Evolutionary conservation across 495 filamentous ascomycete genomes (phyloP).

Genomic region (Corynascus novoguineensis): DNA sequence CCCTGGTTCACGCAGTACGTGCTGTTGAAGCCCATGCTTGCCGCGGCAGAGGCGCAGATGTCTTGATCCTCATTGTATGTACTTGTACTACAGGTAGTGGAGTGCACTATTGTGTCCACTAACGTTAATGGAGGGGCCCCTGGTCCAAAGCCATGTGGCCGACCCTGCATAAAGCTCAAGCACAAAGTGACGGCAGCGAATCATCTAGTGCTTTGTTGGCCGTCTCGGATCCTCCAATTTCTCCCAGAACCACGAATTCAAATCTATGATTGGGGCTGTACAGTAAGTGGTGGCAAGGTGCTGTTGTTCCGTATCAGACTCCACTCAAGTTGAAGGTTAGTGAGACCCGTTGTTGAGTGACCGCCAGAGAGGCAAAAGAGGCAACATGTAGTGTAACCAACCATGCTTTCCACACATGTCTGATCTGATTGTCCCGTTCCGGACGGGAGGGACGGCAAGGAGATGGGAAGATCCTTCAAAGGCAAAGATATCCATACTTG

Average conservation of each 20-base stretch:
- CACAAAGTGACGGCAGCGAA: neutral
- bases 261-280: too few relatives aligned
- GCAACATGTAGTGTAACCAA: neutral
- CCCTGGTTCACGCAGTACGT: neutral
- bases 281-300: neutral
- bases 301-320: neutral
- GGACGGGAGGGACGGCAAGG: neutral
- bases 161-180: conserved; percentile 9
- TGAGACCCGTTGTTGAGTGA: neutral
- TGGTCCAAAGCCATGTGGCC: conserved; percentile 18
- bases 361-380: conserved; percentile 12
- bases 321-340: neutral
- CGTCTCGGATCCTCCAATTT: neutral
- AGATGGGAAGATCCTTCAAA: neutral
- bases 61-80: too few relatives aligned
- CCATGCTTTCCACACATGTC: neutral
- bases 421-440: neutral
- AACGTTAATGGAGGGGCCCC: neutral
- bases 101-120: neutral
- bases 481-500: too few relatives aligned
- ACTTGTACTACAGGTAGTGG: too few relatives aligned
- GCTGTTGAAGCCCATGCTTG: neutral
- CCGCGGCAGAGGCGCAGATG: neutral
- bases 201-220: neutral
- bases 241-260: too few relatives aligned